These are phyloP conservation scores for Pyronema domesticum DNA, from an alignment of 495 filamentous ascomycete species.

Conservation along the genomic window DNA sequence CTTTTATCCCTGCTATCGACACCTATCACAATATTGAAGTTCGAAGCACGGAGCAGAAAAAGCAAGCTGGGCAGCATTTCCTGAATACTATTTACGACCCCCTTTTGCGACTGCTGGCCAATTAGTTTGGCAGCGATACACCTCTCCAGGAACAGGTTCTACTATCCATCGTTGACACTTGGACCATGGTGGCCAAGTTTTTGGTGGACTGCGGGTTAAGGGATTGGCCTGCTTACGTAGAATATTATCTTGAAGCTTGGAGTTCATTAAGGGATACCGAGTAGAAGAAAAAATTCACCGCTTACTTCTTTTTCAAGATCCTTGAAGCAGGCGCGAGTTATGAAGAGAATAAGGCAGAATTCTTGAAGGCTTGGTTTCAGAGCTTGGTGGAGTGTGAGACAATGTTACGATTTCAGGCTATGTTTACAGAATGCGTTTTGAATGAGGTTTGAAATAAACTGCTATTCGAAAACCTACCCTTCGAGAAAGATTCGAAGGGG, in stretches of 20 bases:
- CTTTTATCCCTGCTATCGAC: not conserved
- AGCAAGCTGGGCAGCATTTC: slow-evolving; percentile 25
- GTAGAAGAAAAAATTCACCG: slow-evolving; percentile 46
- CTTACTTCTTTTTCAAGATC: slow-evolving; percentile 43
- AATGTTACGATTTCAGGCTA: slow-evolving; percentile 48
- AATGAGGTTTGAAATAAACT: slow-evolving; percentile 32
- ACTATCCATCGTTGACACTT: slow-evolving; percentile 24
- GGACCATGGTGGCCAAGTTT: slow-evolving; percentile 19
- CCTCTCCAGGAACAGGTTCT: slow-evolving; percentile 41
- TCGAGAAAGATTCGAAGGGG: slow-evolving; percentile 30
- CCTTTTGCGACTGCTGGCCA: slow-evolving; percentile 43
- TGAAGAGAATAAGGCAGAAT: slow-evolving; percentile 30
- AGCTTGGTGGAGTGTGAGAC: slow-evolving; percentile 48
- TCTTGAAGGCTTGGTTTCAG: slow-evolving; percentile 39
- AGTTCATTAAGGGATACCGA: slow-evolving; percentile 40
- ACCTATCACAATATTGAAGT: slow-evolving; percentile 43
- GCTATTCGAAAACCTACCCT: slow-evolving; percentile 46
- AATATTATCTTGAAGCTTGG: slow-evolving; percentile 44
- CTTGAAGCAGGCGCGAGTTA: slow-evolving; percentile 32
- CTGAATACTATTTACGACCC: slow-evolving; percentile 33
- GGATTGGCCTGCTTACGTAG: slow-evolving; percentile 42
- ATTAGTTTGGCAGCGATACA: slow-evolving; percentile 47
- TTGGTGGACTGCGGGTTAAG: slow-evolving; percentile 25
- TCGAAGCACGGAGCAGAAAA: slow-evolving; percentile 27
- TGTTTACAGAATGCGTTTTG: slow-evolving; percentile 38